Conservation (phyloP, 192 early-diverging fungal species). For the Martensiomyces pterosporus region DNA sequence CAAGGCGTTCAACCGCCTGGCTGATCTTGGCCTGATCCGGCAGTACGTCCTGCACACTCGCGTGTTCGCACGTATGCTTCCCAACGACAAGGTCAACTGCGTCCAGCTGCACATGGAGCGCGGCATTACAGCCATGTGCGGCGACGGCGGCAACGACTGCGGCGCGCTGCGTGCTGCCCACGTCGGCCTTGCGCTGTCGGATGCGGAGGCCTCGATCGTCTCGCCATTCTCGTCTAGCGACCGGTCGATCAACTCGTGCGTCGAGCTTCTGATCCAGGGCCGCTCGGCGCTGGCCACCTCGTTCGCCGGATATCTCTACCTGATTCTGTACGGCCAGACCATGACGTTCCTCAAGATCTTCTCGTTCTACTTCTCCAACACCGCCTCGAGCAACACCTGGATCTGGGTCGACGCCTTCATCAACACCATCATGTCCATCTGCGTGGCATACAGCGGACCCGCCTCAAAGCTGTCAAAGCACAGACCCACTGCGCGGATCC, state of each 20-base stretch:
- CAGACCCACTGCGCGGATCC: slow-evolving; percentile 67
- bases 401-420: slow-evolving; percentile 68
- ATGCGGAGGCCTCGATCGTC: slow-evolving; percentile 77
- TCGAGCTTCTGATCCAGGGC: slow-evolving; percentile 65
- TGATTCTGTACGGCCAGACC: slow-evolving; percentile 64
- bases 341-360: slow-evolving; percentile 60
- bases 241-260: slow-evolving; percentile 64
- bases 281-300: slow-evolving; percentile 67
- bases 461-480: slow-evolving; percentile 50
- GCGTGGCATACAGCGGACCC: slow-evolving; percentile 60
- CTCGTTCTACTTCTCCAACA: slow-evolving; percentile 64
- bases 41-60: slow-evolving; percentile 63
- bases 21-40: slow-evolving; percentile 43
- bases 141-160: slow-evolving; percentile 83
- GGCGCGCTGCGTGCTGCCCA: slow-evolving; percentile 79
- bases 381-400: slow-evolving; percentile 61
- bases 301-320: slow-evolving; percentile 66
- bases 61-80: slow-evolving; percentile 77
- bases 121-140: slow-evolving; percentile 77
- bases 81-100: slow-evolving; percentile 71
- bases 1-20: slow-evolving; percentile 58
- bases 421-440: slow-evolving; percentile 57
- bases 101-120: slow-evolving; percentile 71
- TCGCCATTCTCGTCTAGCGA: slow-evolving; percentile 69
- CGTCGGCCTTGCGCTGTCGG: slow-evolving; percentile 74